Evolutionary conservation across 345 rosid genomes (phyloP), one percentile per base, ranked within the genome.

Genomic region (Mangifera indica): DNA sequence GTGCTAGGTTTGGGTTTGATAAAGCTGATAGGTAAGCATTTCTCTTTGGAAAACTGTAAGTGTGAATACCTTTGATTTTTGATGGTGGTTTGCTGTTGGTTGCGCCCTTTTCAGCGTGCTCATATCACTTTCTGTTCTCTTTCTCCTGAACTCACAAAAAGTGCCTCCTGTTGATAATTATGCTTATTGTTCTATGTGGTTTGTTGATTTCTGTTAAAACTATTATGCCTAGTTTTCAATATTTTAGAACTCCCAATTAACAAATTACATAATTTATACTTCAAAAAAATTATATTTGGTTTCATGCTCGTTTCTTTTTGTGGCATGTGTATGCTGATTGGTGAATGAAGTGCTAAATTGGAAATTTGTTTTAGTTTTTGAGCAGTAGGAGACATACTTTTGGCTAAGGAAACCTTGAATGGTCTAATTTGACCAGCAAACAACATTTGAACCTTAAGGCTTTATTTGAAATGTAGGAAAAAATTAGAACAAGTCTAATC

Each of bases 1-100:
- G 87, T 70, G 80, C 89, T 57, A 74, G 87, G 73, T 84, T 86
- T 51, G 86, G 86, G 63, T 86, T 86, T 72, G 84, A 84, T 74
- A 84, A 77, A 78, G 75, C 86, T 69, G 86, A 82, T 77, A 86
- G 89, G 89, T 86, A 77, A 20, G 15, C 60, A 45, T 70, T 64
- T 62, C 22, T 70, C 32, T 3, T 64, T 48, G 25, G 60, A 29
- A 40, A 61, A 10, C 42, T 68, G 6, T 48, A 53, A 66, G 24
- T 57, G 12, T 10, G n/a, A 69, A 9, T 17, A 10, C 25, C 17
- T n/a, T 18, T 0, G 44, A 29, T 9, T 61, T 24, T 29, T 13
- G 10, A 8, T 7, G 62, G 22, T n/a, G 10, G 70, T 24, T 58
- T 58, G 63, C 56, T 24, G 1, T 60, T 45, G 52, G 20, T 68